phyloP scores from a whole-genome alignment of 495 filamentous ascomycete species.

The Talaromyces wortmannii region DNA sequence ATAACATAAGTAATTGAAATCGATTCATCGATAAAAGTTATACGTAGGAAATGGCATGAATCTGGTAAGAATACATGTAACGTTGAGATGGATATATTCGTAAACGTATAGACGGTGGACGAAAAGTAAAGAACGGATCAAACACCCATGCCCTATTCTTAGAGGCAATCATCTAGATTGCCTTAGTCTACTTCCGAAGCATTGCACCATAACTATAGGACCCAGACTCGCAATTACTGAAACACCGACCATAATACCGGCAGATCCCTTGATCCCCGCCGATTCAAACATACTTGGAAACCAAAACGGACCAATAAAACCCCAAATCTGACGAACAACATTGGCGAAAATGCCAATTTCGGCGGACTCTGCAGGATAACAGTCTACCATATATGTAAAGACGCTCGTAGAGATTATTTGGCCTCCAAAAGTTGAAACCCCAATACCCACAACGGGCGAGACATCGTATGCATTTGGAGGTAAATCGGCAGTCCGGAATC shows the following conservation, averaged over 20 bases:
- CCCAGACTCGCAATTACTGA: too few species aligned
- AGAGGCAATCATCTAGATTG: too few species aligned
- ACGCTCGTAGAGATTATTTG: conserved; percentile 27
- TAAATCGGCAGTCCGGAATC: conserved; percentile 20
- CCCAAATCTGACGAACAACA: conserved; percentile 22
- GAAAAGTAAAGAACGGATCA: too few species aligned
- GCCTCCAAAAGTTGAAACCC: conserved; percentile 26
- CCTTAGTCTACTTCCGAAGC: too few species aligned
- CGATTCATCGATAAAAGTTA: too few species aligned
- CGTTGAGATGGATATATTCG: too few species aligned
- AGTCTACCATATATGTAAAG: conserved; percentile 23
- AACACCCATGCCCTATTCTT: too few species aligned
- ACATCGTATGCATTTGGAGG: conserved; percentile 17
- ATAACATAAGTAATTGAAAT: too few species aligned
- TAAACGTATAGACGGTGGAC: too few species aligned
- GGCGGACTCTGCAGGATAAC: conserved; percentile 15
- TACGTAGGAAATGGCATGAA: too few species aligned
- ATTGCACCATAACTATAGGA: too few species aligned
- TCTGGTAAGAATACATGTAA: too few species aligned
- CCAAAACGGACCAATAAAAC: conserved; percentile 29
- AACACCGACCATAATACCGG: conserved; percentile 16
- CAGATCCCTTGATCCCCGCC: conserved; percentile 16
- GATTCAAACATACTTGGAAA: conserved; percentile 25
- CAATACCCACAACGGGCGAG: conserved; percentile 23
- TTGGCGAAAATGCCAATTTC: conserved; percentile 27